phyloP scores from a whole-genome alignment of 371 early-diverging fungal genomes.

The Apophysomyces trapeziformis region DNA sequence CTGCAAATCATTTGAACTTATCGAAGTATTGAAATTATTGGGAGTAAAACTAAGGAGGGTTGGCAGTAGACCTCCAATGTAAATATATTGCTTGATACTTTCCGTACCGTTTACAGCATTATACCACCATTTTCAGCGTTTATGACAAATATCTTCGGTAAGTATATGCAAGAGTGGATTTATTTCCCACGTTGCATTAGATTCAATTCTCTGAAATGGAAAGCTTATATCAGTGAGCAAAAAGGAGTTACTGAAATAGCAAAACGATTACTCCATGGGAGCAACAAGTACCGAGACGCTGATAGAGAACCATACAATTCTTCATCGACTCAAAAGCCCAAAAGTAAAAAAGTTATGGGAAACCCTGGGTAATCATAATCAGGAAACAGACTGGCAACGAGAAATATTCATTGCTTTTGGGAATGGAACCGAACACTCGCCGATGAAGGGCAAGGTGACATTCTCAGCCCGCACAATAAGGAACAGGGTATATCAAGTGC shows the following conservation, averaged over 20 bases:
- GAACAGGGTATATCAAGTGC: background rate
- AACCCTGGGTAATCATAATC: background rate
- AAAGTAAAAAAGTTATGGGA: background rate
- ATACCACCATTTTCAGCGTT: background rate
- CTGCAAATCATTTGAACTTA: background rate
- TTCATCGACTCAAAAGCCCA: background rate
- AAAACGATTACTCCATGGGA: conserved; percentile 8
- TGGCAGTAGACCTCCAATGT: background rate
- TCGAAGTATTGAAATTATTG: conserved; percentile 10
- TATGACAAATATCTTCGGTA: conserved; percentile 6
- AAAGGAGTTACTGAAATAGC: conserved; percentile 8
- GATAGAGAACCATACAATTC: background rate
- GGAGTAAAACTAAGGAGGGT: background rate
- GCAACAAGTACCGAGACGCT: background rate
- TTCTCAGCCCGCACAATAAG: background rate
- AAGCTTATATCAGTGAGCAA: conserved; percentile 14
- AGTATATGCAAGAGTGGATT: background rate
- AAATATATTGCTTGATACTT: background rate
- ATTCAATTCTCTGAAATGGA: conserved; percentile 7
- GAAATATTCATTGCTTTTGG: background rate
- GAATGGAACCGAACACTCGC: background rate
- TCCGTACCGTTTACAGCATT: conserved; percentile 12
- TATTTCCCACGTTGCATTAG: background rate
- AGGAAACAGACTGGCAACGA: background rate
- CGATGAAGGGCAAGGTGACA: background rate